These are phyloP conservation scores for Arthrobotrys megalospora DNA, from an alignment of 2,329 filamentous ascomycete genomes.

Conservation along the genomic window DNA sequence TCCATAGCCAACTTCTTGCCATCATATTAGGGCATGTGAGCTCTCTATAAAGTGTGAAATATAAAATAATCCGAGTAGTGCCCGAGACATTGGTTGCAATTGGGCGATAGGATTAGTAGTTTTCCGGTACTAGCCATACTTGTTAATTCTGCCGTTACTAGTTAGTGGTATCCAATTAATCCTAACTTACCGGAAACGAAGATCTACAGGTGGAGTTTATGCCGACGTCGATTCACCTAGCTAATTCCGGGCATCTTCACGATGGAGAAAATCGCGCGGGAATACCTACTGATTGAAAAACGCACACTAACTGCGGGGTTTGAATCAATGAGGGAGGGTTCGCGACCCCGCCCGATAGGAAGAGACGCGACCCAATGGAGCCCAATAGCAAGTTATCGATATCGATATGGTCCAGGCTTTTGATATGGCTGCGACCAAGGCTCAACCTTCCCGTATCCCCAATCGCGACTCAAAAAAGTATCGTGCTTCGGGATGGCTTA, in stretches of 20 bases:
- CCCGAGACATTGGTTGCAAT: background rate
- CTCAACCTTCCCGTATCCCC: slow-evolving; percentile 35
- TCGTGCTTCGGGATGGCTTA: slow-evolving; percentile 33
- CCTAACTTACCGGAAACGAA: slow-evolving; percentile 12
- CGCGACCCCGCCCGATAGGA: slow-evolving; percentile 10
- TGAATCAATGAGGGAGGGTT: background rate
- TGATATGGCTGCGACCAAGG: slow-evolving; percentile 23
- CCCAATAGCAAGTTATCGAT: slow-evolving; percentile 30
- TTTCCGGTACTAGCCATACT: background rate
- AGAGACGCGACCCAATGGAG: slow-evolving; percentile 12
- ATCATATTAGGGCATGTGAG: background rate
- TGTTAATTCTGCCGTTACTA: slow-evolving; percentile 19
- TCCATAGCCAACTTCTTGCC: background rate
- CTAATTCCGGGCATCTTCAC: slow-evolving; percentile 16
- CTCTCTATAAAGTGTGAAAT: background rate
- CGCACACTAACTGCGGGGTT: slow-evolving; percentile 20
- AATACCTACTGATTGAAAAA: slow-evolving; percentile 32
- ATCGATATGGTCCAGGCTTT: slow-evolving; percentile 27
- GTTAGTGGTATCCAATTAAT: slow-evolving; percentile 4
- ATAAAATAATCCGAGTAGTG: slow-evolving; percentile 19
- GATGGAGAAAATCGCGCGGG: slow-evolving; percentile 31
- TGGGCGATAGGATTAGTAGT: background rate
- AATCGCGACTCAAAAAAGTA: background rate
- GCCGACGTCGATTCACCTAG: background rate
- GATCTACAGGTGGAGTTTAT: background rate